A percentile compares a stretch with the other conserved stretches of the same genome.
Conservation (phyloP, 2,329 filamentous ascomycete genomes). For the Aspergillus amoenus region DNA sequence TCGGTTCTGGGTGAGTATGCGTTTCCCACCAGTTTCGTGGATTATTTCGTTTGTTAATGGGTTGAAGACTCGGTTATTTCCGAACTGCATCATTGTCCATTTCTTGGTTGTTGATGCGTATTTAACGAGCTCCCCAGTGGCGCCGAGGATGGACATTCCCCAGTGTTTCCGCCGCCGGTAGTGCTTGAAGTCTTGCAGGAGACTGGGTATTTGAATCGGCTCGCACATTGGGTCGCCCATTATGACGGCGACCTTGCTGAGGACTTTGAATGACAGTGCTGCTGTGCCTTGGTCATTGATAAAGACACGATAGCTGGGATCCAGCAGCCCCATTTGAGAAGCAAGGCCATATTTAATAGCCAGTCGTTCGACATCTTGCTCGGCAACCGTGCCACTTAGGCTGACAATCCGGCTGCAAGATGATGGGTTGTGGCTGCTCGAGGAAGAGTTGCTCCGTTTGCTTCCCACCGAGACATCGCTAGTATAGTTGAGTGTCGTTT, state of each 20-base stretch:
- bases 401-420: not conserved
- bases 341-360: slow-evolving; percentile 37
- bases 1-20: slow-evolving; percentile 37
- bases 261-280: slow-evolving; percentile 41
- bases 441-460: not conserved
- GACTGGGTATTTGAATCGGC: slow-evolving; percentile 18
- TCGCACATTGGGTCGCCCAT: slow-evolving; percentile 42
- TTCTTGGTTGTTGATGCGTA: slow-evolving; percentile 24
- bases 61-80: slow-evolving; percentile 41
- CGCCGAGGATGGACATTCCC: slow-evolving; percentile 39
- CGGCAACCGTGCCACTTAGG: not conserved
- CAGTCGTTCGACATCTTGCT: slow-evolving; percentile 15
- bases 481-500: no score
- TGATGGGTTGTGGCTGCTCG: not conserved
- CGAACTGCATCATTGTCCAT: slow-evolving; percentile 40
- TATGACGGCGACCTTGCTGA: slow-evolving; percentile 38
- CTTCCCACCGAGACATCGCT: no score
- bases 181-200: slow-evolving; percentile 37
- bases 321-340: slow-evolving; percentile 46
- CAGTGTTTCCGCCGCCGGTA: slow-evolving; percentile 32
- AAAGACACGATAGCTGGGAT: slow-evolving; percentile 43
- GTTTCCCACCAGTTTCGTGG: slow-evolving; percentile 35
- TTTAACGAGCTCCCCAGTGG: slow-evolving; percentile 32
- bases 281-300: slow-evolving; percentile 35
- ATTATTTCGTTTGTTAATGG: slow-evolving; percentile 41